Conservation (phyloP, 495 filamentous ascomycete species). For the Penicillium bialowiezense region DNA sequence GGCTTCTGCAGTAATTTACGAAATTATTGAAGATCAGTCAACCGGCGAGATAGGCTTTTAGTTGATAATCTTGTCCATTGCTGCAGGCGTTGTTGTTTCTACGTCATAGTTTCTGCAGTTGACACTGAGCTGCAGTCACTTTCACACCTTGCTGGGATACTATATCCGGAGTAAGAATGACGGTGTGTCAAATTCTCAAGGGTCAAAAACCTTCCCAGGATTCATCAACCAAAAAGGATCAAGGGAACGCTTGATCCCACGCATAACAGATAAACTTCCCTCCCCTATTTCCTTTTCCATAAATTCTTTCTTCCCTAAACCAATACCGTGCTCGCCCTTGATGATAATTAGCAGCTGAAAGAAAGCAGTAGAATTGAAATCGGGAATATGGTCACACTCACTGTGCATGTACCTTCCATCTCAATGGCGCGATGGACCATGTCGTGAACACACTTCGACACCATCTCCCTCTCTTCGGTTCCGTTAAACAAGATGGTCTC, state of each 20-base stretch:
- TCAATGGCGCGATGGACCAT: constrained; percentile 86
- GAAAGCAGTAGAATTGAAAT: no score
- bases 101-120: no score
- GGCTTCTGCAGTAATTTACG: no score
- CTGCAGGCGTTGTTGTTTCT: no score
- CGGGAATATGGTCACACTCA: constrained; percentile 22
- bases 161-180: no score
- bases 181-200: no score
- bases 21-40: no score
- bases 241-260: constrained; percentile 72
- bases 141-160: no score
- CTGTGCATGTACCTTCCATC: constrained; percentile 91
- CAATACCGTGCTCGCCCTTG: constrained; percentile 82
- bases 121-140: no score
- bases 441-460: constrained; percentile 73
- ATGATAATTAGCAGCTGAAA: constrained; percentile 11
- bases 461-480: constrained; percentile 62
- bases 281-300: constrained; percentile 76
- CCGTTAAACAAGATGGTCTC: constrained; percentile 82
- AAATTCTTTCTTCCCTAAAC: constrained; percentile 80
- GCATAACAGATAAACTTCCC: constrained; percentile 82
- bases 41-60: no score
- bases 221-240: constrained; percentile 92
- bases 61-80: no score
- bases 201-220: constrained; percentile 84